phyloP scores from a whole-genome alignment of 768 basidiomycete species.

The Pleurotus citrinopileatus region DNA sequence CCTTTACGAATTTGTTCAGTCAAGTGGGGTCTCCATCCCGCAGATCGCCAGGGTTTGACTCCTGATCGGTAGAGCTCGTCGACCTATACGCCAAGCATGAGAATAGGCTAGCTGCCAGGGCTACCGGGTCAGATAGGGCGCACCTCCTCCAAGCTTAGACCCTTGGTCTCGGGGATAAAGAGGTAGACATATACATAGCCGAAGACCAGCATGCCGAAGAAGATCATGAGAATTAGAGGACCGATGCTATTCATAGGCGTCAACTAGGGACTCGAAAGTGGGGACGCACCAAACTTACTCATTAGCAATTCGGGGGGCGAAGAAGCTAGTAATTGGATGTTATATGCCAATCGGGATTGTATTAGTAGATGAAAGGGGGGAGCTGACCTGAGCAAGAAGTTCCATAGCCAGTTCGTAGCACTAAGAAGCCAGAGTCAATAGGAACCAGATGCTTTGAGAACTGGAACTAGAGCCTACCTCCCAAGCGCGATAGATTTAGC shows the following conservation, averaged over 20 bases:
- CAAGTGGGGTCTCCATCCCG: conserved; percentile 53
- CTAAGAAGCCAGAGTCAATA: background rate
- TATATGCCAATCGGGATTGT: background rate
- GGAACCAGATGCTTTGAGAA: background rate
- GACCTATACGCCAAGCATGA: conserved; percentile 35
- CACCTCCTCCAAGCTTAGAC: conserved; percentile 72
- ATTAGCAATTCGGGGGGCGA: conserved; percentile 63
- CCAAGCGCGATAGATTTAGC: conserved; percentile 79
- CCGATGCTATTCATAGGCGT: conserved; percentile 45
- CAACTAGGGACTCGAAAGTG: background rate
- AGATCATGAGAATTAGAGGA: conserved; percentile 72
- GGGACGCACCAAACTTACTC: conserved; percentile 29
- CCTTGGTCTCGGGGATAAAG: conserved; percentile 80
- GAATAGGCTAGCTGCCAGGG: background rate
- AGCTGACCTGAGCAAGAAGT: conserved; percentile 52
- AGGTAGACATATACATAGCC: conserved; percentile 73
- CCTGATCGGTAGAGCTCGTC: conserved; percentile 74
- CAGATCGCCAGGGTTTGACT: conserved; percentile 64
- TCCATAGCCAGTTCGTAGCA: conserved; percentile 68
- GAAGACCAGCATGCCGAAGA: conserved; percentile 70
- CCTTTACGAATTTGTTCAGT: conserved; percentile 37
- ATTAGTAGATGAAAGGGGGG: background rate
- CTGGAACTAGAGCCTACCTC: conserved; percentile 24
- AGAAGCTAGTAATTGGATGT: conserved; percentile 35
- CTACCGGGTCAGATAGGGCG: conserved; percentile 14